phyloP scores from a whole-genome alignment of 2,329 filamentous ascomycete species.

The Apiospora phragmitis region DNA sequence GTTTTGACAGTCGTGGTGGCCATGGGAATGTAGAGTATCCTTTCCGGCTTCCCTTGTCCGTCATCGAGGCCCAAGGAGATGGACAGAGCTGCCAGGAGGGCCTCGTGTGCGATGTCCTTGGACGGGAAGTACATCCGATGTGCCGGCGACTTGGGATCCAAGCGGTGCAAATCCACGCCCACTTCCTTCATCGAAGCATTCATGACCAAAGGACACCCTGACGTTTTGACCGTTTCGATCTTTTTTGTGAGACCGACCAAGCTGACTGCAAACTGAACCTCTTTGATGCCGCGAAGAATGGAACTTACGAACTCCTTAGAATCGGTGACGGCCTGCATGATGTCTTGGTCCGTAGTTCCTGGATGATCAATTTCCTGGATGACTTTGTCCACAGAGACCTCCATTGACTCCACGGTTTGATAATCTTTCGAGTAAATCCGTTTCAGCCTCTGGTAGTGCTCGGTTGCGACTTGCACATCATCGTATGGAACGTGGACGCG shows the following conservation, averaged over 20 bases:
- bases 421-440: slow-evolving; percentile 33
- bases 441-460: slow-evolving; percentile 53
- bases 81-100: slow-evolving; percentile 85
- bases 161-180: slow-evolving; percentile 85
- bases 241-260: slow-evolving; percentile 85
- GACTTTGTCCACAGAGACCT: slow-evolving; percentile 70
- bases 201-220: slow-evolving; percentile 71
- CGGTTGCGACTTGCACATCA: slow-evolving; percentile 68
- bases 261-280: slow-evolving; percentile 93
- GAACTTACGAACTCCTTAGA: slow-evolving; percentile 92
- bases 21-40: slow-evolving; percentile 94
- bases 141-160: slow-evolving; percentile 89
- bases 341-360: slow-evolving; percentile 63
- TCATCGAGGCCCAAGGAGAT: slow-evolving; percentile 91
- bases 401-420: slow-evolving; percentile 46
- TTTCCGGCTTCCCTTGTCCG: slow-evolving; percentile 80
- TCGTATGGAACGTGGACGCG: slow-evolving; percentile 89
- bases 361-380: slow-evolving; percentile 72
- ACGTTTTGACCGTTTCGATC: slow-evolving; percentile 66
- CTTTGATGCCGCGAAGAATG: slow-evolving; percentile 87
- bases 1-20: slow-evolving; percentile 93
- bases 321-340: slow-evolving; percentile 84
- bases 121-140: slow-evolving; percentile 98
- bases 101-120: slow-evolving; percentile 92
- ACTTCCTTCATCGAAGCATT: slow-evolving; percentile 96